phyloP scores from a whole-genome alignment of 768 basidiomycete species.

The Kwoniella shandongensis region DNA sequence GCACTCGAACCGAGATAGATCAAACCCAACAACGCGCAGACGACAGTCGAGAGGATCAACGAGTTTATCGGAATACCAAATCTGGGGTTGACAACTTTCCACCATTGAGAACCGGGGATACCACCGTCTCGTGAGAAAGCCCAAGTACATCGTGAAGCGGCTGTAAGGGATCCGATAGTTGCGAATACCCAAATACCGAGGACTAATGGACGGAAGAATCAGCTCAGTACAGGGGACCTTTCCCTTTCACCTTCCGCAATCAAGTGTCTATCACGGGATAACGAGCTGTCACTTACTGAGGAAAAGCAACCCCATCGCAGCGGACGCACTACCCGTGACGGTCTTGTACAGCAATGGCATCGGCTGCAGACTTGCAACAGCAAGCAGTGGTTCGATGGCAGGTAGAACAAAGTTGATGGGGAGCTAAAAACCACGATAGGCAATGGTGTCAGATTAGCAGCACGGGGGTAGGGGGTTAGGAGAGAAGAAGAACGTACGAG shows the following conservation, averaged over 20 bases:
- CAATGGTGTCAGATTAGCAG: slow-evolving; percentile 55
- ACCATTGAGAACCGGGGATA: slow-evolving; percentile 61
- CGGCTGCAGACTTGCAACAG: slow-evolving; percentile 66
- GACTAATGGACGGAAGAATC: too few species aligned
- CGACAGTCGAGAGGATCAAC: slow-evolving; percentile 61
- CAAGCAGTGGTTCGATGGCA: slow-evolving; percentile 60
- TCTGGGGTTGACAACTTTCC: slow-evolving; percentile 57
- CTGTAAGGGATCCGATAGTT: slow-evolving; percentile 66
- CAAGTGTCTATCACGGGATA: too few species aligned
- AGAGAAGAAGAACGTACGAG: slow-evolving; percentile 31
- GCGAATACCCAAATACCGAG: slow-evolving; percentile 58
- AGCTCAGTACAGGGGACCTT: not conserved
- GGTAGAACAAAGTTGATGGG: slow-evolving; percentile 69
- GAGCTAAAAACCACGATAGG: slow-evolving; percentile 57
- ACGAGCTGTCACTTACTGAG: slow-evolving; percentile 54
- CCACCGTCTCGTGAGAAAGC: slow-evolving; percentile 69
- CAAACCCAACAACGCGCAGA: slow-evolving; percentile 65
- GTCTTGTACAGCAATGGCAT: slow-evolving; percentile 65
- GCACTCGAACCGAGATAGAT: slow-evolving; percentile 62
- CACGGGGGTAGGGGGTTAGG: too few species aligned
- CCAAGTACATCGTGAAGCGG: slow-evolving; percentile 70
- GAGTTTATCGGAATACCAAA: slow-evolving; percentile 64
- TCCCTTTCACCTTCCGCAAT: too few species aligned
- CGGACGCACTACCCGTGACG: slow-evolving; percentile 64
- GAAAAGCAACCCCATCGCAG: slow-evolving; percentile 63